These are phyloP conservation scores for Cryptosporidium parvum DNA, from an alignment of 169 alveolate species.

Conservation along the genomic window DNA sequence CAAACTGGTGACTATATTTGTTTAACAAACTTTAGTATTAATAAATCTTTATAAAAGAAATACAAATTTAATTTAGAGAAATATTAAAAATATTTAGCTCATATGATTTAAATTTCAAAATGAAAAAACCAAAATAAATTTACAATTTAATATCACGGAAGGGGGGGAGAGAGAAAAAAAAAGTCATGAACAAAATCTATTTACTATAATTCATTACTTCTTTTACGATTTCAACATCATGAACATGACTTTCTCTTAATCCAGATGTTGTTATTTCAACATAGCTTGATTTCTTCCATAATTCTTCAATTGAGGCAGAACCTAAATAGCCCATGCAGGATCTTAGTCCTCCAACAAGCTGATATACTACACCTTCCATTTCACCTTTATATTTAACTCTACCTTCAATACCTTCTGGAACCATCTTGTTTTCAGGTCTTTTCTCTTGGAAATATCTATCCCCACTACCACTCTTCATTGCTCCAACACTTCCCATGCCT, in stretches of 20 bases:
- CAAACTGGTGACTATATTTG: too few relatives aligned
- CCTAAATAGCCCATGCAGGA: conserved; percentile 39
- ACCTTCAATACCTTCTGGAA: conserved; percentile 36
- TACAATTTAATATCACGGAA: too few relatives aligned
- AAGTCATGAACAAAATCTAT: neutral
- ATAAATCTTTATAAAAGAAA: too few relatives aligned
- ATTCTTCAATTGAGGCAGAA: neutral
- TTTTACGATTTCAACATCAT: neutral
- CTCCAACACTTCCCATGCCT: conserved; percentile 92
- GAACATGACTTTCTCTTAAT: conserved; percentile 29
- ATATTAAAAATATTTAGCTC: too few relatives aligned
- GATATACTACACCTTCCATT: conserved; percentile 7
- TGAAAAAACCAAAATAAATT: too few relatives aligned
- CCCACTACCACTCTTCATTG: conserved; percentile 82
- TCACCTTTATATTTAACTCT: conserved; percentile 22
- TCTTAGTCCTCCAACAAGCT: conserved; percentile 19
- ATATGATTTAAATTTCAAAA: too few relatives aligned
- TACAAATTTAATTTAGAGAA: too few relatives aligned
- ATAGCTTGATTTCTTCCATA: conserved; percentile 13
- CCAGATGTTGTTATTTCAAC: conserved; percentile 27
- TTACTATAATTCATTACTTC: neutral
- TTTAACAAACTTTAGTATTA: too few relatives aligned
- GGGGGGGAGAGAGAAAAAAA: neutral
- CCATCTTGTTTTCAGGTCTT: conserved; percentile 15
- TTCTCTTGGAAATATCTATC: conserved; percentile 76